Conservation (phyloP, 164 flowering plant genomes). For the Cinnamomum chago region DNA sequence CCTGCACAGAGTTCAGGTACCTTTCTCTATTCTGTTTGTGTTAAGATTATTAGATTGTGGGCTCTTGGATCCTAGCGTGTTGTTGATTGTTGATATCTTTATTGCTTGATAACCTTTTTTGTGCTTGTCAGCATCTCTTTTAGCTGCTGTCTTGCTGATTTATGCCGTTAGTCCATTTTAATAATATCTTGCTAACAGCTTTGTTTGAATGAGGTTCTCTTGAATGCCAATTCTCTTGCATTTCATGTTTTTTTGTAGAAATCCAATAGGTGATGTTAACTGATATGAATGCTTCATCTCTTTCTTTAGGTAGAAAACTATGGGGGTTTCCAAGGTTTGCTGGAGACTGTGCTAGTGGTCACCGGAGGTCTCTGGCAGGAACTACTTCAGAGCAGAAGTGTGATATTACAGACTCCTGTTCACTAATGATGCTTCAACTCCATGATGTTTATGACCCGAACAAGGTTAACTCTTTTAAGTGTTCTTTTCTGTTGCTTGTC, state of each 20-base stretch:
- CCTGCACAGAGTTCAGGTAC: constrained; percentile 75
- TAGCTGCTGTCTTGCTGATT: background rate
- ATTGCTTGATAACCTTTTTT: background rate
- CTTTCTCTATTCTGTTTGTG: background rate
- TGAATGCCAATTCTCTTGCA: background rate
- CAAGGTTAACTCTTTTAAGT: constrained; percentile 38
- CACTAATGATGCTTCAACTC: constrained; percentile 95
- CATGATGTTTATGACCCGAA: constrained; percentile 93
- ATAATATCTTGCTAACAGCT: background rate
- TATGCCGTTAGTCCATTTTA: background rate
- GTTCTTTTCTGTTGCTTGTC: background rate
- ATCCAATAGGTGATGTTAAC: background rate
- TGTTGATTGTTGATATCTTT: background rate
- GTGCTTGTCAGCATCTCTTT: background rate
- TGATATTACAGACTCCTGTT: constrained; percentile 80
- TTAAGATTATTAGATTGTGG: background rate
- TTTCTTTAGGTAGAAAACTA: constrained; percentile 52
- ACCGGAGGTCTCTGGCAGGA: constrained; percentile 38
- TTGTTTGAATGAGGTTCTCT: background rate
- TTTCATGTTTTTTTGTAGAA: too few relatives aligned
- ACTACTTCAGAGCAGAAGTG: constrained; percentile 62
- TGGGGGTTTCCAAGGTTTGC: constrained; percentile 96
- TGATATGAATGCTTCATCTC: background rate
- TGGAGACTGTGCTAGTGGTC: constrained; percentile 93
- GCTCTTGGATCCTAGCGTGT: background rate